A percentile compares a stretch with the other conserved stretches of the same genome.
Conservation (phyloP, 805 yeast species). For the Vanderwaltozyma verrucispora region DNA sequence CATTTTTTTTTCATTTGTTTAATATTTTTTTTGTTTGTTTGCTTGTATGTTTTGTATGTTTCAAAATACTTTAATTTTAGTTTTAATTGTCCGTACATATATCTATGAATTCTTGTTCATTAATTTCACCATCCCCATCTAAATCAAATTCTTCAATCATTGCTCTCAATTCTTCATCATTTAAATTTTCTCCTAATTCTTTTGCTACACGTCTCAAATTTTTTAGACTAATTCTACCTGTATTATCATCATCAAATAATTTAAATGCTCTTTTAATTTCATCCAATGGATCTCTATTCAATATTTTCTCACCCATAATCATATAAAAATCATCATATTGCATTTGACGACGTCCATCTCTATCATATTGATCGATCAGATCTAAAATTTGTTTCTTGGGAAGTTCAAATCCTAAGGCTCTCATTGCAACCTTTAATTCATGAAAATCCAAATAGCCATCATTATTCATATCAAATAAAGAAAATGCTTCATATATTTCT, state of each 20-base stretch:
- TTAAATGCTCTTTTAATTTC: conserved; percentile 86
- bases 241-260: conserved; percentile 77
- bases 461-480: conserved; percentile 81
- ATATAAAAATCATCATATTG: conserved; percentile 71
- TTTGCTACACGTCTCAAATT: conserved; percentile 83
- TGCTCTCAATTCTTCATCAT: conserved; percentile 87
- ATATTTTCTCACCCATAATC: conserved; percentile 66
- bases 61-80: too few species aligned
- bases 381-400: conserved; percentile 64
- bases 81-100: conserved; percentile 55
- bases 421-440: conserved; percentile 84
- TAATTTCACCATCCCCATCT: conserved; percentile 92
- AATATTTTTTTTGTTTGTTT: too few species aligned
- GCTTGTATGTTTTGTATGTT: too few species aligned
- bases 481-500: conserved; percentile 87
- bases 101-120: conserved; percentile 81
- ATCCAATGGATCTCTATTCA: conserved; percentile 83
- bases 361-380: conserved; percentile 70
- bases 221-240: conserved; percentile 75
- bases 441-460: conserved; percentile 89
- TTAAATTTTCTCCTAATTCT: conserved; percentile 83
- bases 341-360: conserved; percentile 62
- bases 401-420: conserved; percentile 87
- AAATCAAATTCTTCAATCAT: conserved; percentile 97
- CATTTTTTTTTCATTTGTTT: too few species aligned